These are phyloP conservation scores for Reticulascus tulasneorum DNA, from an alignment of 2,329 filamentous ascomycete species.

Conservation along the genomic window DNA sequence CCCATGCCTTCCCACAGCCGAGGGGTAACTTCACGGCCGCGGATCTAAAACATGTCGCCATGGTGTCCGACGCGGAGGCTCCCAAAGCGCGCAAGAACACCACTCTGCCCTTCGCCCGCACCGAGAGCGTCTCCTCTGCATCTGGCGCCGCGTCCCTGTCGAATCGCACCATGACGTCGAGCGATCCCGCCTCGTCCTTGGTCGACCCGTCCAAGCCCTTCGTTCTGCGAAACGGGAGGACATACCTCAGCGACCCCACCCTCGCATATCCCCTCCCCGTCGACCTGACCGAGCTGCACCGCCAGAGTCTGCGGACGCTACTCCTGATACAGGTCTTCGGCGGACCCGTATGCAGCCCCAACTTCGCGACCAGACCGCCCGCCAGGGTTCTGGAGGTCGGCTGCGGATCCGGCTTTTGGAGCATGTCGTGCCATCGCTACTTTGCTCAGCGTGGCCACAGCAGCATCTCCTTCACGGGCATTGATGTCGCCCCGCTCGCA, in stretches of 20 bases:
- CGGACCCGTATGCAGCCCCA: conserved; percentile 70
- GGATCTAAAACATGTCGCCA: conserved; percentile 32
- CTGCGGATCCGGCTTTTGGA: conserved; percentile 88
- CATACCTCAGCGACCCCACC: conserved; percentile 71
- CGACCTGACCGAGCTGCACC: conserved; percentile 81
- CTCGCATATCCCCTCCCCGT: conserved; percentile 81
- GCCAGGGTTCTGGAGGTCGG: conserved; percentile 78
- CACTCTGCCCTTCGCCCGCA: conserved; percentile 32
- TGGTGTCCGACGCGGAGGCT: conserved; percentile 25
- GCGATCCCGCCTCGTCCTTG: conserved; percentile 40
- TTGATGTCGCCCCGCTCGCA: conserved; percentile 75
- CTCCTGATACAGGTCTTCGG: conserved; percentile 79
- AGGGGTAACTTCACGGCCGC: conserved; percentile 13
- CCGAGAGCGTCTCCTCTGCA: conserved; percentile 43
- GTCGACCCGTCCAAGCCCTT: conserved; percentile 51
- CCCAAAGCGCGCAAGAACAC: conserved; percentile 27
- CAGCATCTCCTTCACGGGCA: conserved; percentile 72
- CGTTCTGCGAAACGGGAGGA: conserved; percentile 71
- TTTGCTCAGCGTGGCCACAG: conserved; percentile 65
- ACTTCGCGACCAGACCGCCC: conserved; percentile 63
- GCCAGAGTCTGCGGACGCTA: conserved; percentile 80
- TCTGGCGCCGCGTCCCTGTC: conserved; percentile 37
- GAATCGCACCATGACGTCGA: conserved; percentile 43
- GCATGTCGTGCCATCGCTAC: conserved; percentile 79
- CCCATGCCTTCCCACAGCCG: conserved; percentile 2